Evolutionary conservation across 139 green algal genomes (phyloP).

Genomic region (Dunaliella primolecta): DNA sequence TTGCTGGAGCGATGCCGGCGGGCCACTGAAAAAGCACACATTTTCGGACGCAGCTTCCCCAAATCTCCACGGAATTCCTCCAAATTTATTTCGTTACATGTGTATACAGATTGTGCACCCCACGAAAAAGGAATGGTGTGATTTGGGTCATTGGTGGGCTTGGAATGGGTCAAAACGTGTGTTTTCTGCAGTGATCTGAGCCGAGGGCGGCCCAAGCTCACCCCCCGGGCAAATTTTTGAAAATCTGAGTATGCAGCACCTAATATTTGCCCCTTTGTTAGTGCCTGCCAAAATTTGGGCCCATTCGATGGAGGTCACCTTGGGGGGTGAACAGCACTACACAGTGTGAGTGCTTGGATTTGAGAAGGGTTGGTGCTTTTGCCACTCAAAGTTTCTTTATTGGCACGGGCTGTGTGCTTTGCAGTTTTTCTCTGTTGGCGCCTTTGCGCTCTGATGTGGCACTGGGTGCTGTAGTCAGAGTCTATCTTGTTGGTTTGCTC

Average conservation of each 20-base stretch:
- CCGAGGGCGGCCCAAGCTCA: background rate
- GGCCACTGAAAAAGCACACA: background rate
- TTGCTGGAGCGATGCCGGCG: background rate
- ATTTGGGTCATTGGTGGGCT: background rate
- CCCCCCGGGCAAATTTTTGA: background rate
- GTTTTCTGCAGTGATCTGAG: background rate
- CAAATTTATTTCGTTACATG: background rate
- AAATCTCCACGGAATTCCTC: background rate
- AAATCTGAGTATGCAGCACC: background rate
- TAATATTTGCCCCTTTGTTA: background rate
- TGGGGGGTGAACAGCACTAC: too few species aligned
- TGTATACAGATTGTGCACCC: background rate
- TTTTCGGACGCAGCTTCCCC: background rate
- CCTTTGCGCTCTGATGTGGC: too few species aligned
- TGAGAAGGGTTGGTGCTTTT: too few species aligned
- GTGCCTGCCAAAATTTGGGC: too few species aligned
- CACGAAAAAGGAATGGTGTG: background rate
- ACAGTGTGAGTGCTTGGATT: too few species aligned
- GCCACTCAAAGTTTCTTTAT: too few species aligned
- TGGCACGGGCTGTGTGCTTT: too few species aligned
- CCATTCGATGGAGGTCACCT: too few species aligned
- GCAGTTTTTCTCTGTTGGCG: too few species aligned
- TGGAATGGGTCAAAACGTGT: background rate
- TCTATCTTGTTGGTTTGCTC: too few species aligned
- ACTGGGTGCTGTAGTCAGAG: too few species aligned